Conservation (phyloP, 768 basidiomycete species). For the Plicaturopsis crispa region DNA sequence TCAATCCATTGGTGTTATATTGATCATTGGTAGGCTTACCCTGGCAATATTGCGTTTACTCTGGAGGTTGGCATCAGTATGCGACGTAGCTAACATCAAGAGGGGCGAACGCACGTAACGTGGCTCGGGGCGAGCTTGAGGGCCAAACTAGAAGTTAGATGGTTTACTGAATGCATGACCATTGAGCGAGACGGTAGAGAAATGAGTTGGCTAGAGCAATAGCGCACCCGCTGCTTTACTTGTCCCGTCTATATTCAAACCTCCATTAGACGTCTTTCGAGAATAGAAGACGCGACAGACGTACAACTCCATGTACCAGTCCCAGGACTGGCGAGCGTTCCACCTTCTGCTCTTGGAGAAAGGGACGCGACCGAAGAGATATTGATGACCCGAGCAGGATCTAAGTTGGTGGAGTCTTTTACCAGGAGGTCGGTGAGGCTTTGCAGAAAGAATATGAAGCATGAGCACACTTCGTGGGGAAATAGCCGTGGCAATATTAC, state of each 20-base stretch:
- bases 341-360: slow-evolving; percentile 42
- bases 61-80: slow-evolving; percentile 31
- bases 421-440: slow-evolving; percentile 53
- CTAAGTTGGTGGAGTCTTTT: slow-evolving; percentile 53
- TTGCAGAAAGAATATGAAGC: neutral
- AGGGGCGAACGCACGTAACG: slow-evolving; percentile 49
- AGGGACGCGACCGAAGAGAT: slow-evolving; percentile 68
- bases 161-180: slow-evolving; percentile 43
- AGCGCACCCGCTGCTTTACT: slow-evolving; percentile 72
- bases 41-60: slow-evolving; percentile 80
- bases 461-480: neutral
- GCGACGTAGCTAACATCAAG: slow-evolving; percentile 4
- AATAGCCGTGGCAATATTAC: slow-evolving; percentile 22
- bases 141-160: slow-evolving; percentile 68
- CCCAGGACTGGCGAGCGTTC: slow-evolving; percentile 41
- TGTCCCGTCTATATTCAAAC: slow-evolving; percentile 48
- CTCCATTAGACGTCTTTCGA: too few species aligned
- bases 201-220: neutral
- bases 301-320: slow-evolving; percentile 75
- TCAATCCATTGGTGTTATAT: neutral
- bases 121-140: slow-evolving; percentile 49
- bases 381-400: slow-evolving; percentile 77
- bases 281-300: slow-evolving; percentile 29
- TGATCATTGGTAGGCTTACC: slow-evolving; percentile 31
- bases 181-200: neutral